Percentiles rank a stretch among this genome's conserved stretches.
Evolutionary conservation across 106 monocot species (phyloP).

Genomic region (Hemerocallis citrina): DNA sequence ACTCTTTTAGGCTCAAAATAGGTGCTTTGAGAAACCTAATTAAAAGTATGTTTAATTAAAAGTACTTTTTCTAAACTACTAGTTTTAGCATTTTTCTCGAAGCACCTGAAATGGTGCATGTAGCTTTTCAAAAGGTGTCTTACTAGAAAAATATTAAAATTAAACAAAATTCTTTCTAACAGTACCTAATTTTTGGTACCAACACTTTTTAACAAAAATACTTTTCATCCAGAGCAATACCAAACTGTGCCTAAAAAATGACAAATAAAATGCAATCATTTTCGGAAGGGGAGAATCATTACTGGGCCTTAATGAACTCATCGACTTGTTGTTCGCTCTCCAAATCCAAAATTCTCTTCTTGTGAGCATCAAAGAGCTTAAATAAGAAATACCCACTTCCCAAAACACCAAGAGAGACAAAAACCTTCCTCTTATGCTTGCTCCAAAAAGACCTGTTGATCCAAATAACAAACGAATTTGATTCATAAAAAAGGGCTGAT

Average conservation of each 20-base stretch:
- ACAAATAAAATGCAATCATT: too few relatives aligned
- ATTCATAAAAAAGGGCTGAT: not conserved
- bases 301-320: conserved; percentile 51
- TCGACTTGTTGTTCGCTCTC: conserved; percentile 21
- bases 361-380: conserved; percentile 36
- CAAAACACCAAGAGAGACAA: conserved; percentile 38
- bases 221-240: too few relatives aligned
- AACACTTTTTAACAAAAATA: too few relatives aligned
- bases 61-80: too few relatives aligned
- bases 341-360: conserved; percentile 18
- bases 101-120: too few relatives aligned
- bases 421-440: conserved; percentile 42
- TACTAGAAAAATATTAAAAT: not conserved
- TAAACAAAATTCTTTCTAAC: not conserved
- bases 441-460: conserved; percentile 57
- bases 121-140: too few relatives aligned
- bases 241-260: not conserved
- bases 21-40: too few relatives aligned
- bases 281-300: conserved; percentile 9
- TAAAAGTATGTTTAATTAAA: too few relatives aligned
- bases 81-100: too few relatives aligned
- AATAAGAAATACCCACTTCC: conserved; percentile 54
- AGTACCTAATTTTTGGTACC: not conserved
- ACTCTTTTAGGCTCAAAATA: too few relatives aligned
- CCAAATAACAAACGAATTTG: not conserved